Percentiles rank a stretch among this genome's conserved stretches.
phyloP scores from a whole-genome alignment of 768 basidiomycete species.

The Mycena capillaripes region DNA sequence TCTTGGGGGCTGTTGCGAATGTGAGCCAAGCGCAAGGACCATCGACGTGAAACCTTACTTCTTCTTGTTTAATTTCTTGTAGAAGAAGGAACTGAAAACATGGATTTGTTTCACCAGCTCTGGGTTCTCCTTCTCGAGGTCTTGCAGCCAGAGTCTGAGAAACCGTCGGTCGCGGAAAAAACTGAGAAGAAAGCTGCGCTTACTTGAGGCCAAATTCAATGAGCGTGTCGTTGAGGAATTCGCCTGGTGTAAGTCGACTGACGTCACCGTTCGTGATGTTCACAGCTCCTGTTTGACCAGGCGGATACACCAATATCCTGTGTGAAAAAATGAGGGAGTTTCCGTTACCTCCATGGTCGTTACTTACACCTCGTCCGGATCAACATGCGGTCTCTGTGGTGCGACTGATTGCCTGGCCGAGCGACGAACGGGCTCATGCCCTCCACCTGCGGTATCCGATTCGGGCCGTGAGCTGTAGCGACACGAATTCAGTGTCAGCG shows the following conservation, averaged over 20 bases:
- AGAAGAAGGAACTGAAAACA: slow-evolving; percentile 98
- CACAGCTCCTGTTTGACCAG: slow-evolving; percentile 77
- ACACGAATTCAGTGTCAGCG: neutral
- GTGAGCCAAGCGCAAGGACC: slow-evolving; percentile 11
- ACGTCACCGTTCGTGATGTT: slow-evolving; percentile 87
- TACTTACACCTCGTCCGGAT: slow-evolving; percentile 76
- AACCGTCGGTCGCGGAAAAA: slow-evolving; percentile 21
- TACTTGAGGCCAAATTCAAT: slow-evolving; percentile 97
- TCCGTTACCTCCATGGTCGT: neutral
- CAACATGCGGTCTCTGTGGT: slow-evolving; percentile 47
- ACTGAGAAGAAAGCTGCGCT: slow-evolving; percentile 42
- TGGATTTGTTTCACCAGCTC: slow-evolving; percentile 81
- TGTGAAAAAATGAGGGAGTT: slow-evolving; percentile 13
- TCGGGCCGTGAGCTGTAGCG: slow-evolving; percentile 17
- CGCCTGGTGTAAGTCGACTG: slow-evolving; percentile 78
- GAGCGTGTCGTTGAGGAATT: slow-evolving; percentile 95
- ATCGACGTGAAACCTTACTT: slow-evolving; percentile 55
- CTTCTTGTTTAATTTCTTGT: slow-evolving; percentile 89
- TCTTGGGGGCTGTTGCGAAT: slow-evolving; percentile 60
- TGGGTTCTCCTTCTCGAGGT: slow-evolving; percentile 67
- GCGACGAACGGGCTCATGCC: slow-evolving; percentile 43
- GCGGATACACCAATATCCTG: slow-evolving; percentile 86
- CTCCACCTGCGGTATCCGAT: slow-evolving; percentile 9
- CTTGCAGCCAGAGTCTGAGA: slow-evolving; percentile 77
- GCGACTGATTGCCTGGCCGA: slow-evolving; percentile 52